Base-by-base conservation (phyloP, 208 protist species). In the Angomonas ambiguus region DNA sequence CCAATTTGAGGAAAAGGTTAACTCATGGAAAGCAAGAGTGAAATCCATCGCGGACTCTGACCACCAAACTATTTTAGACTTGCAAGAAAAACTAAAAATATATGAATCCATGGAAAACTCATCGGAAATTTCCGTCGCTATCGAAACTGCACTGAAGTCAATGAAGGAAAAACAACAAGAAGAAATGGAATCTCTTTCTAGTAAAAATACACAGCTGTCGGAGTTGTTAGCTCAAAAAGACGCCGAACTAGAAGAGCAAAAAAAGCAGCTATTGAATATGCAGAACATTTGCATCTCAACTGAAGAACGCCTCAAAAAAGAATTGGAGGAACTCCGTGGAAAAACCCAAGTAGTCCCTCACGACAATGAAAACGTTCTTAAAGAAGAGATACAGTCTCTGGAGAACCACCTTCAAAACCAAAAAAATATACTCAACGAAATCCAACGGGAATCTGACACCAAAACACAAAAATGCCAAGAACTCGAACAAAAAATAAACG, bases 11-110 rank as follows among this genome's bases (percentile, higher is more conserved):
- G 79, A 76, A 48, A 90, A 80, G 32, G 68, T 85, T n/a, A 55
- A 61, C 2, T 48, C 45, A 38, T 94, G 85, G 88, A 88, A 88
- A 60, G 76, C 82, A 22, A 83, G 82, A 60, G 79, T 94, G 1
- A 79, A 85, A 51, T 59, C 53, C 0, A 59, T 79, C 0, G 81
- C 74, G 10, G 63, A 79, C 16, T 67, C 74, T 0, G 84, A 93
- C 61, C 69, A 79, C 13, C 35, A 51, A 8, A 56, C 61, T n/a
- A 87, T 93, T 45, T 60, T 63, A 18, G 56, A 65, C 51, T 62
- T 89, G 16, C 72, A 80, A 25, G 48, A 38, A 18, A 63, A 83
- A 32, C 31, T 61, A 1, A 3, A 25, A 2, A 22, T 61, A 8
- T 61, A 42, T 18, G 30, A 42, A 42, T 34, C 56, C 10, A 22